Evolutionary conservation across 1,139 yeast species (phyloP).

Genomic region (Zygosaccharomyces pseudobailii): DNA sequence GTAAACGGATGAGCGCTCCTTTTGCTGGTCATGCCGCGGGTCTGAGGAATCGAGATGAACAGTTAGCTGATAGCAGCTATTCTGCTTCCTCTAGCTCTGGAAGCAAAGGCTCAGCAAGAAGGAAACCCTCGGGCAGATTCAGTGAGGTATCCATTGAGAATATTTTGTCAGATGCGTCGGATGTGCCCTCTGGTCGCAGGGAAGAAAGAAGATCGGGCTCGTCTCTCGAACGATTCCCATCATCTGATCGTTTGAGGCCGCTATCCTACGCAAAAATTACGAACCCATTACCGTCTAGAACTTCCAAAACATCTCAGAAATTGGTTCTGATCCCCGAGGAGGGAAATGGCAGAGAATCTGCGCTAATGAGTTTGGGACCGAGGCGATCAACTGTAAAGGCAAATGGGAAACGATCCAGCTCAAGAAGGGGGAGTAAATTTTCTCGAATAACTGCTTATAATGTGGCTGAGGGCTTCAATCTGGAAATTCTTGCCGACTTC

Average conservation of each 20-base stretch:
- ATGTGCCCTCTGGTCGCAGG: constrained; percentile 63
- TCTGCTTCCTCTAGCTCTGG: background rate
- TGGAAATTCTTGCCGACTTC: constrained; percentile 60
- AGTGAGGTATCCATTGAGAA: constrained; percentile 71
- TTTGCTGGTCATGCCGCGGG: constrained; percentile 54
- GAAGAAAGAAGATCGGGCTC: constrained; percentile 37
- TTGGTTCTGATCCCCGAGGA: constrained; percentile 83
- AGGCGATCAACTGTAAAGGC: constrained; percentile 11
- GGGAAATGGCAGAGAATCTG: constrained; percentile 28
- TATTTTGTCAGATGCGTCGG: constrained; percentile 68
- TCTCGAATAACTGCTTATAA: constrained; percentile 89
- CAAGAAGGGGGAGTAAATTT: constrained; percentile 60
- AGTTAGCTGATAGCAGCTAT: constrained; percentile 5
- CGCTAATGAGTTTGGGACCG: constrained; percentile 16
- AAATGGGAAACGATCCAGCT: constrained; percentile 59
- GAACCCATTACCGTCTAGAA: constrained; percentile 73
- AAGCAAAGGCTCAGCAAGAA: constrained; percentile 1
- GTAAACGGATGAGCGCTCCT: constrained; percentile 69
- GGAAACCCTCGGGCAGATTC: constrained; percentile 35
- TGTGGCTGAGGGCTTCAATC: constrained; percentile 74
- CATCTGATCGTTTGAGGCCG: constrained; percentile 16
- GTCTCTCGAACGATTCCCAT: constrained; percentile 25
- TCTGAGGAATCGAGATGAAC: constrained; percentile 7
- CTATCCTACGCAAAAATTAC: constrained; percentile 46
- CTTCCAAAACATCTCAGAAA: constrained; percentile 80